phyloP scores from a whole-genome alignment of 176 grass and related monocot genomes.

The Zoysia pacifica region DNA sequence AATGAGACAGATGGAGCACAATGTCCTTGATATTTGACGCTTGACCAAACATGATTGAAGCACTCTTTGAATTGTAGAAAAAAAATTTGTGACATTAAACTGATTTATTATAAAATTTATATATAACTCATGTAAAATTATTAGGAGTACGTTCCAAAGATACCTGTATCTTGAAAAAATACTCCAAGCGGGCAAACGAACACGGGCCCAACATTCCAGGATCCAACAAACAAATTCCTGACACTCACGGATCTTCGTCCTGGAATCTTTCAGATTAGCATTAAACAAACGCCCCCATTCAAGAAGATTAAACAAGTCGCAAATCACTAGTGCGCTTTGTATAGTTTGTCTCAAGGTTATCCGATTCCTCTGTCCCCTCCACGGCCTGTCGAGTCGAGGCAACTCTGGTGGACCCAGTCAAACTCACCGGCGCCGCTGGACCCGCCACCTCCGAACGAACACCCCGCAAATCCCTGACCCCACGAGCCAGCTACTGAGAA shows the following conservation, averaged over 20 bases:
- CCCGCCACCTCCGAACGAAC: not conserved
- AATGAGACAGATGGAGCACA: not conserved
- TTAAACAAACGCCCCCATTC: not conserved
- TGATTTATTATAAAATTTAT: no score
- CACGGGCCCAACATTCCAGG: conserved; percentile 1
- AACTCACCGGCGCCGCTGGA: conserved; percentile 20
- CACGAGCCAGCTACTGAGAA: not conserved
- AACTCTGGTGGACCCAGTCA: conserved; percentile 26
- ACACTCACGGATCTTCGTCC: conserved; percentile 1
- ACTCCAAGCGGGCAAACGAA: not conserved
- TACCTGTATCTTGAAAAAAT: not conserved
- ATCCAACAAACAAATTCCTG: not conserved
- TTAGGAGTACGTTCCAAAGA: no score
- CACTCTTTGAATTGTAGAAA: no score
- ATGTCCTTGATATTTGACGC: not conserved
- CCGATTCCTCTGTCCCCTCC: conserved; percentile 34
- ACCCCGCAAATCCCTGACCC: not conserved
- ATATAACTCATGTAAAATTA: no score
- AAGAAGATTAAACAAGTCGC: not conserved
- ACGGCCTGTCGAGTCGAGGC: conserved; percentile 23
- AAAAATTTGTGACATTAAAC: no score
- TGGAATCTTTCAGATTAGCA: conserved; percentile 14
- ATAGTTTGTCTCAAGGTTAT: conserved; percentile 12
- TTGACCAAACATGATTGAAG: not conserved
- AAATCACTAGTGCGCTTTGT: conserved; percentile 13